These are phyloP conservation scores for Coffea canephora DNA, from an alignment of 257 asterid species.

Conservation along the genomic window DNA sequence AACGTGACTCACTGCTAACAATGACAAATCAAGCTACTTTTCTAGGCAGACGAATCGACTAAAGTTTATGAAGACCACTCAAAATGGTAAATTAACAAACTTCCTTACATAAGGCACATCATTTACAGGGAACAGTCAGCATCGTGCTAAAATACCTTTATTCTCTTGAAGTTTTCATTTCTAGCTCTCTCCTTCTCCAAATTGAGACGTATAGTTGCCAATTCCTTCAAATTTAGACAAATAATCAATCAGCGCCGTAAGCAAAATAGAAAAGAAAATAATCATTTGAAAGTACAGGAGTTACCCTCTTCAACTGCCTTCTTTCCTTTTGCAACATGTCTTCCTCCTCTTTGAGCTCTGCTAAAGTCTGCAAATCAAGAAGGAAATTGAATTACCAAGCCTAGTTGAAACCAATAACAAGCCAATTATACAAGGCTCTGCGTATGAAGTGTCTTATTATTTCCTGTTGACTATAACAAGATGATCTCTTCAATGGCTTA, in stretches of 20 bases:
- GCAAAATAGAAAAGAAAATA: not conserved
- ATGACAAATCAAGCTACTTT: not conserved
- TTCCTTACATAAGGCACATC: not conserved
- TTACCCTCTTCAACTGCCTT: slow-evolving; percentile 66
- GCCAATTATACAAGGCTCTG: not conserved
- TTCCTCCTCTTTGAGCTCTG: slow-evolving; percentile 66
- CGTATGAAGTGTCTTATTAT: not conserved
- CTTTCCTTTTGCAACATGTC: slow-evolving; percentile 50
- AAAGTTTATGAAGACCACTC: not conserved
- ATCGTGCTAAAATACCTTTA: slow-evolving; percentile 44
- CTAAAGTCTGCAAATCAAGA: slow-evolving; percentile 47
- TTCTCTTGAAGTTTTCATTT: slow-evolving; percentile 55
- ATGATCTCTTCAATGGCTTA: not conserved
- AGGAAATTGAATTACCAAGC: slow-evolving; percentile 1
- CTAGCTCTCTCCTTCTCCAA: slow-evolving; percentile 51
- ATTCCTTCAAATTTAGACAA: slow-evolving; percentile 41
- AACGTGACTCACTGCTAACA: not conserved
- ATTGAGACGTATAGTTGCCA: slow-evolving; percentile 36
- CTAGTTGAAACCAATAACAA: not conserved
- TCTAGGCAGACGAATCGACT: not conserved
- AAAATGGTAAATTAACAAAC: not conserved
- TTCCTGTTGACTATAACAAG: not conserved
- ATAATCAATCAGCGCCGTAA: not conserved
- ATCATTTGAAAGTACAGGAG: not conserved
- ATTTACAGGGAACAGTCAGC: not conserved